Percentiles rank a stretch among this genome's conserved stretches.
Conservation (phyloP, 345 rosid genomes). For the Sisymbrium irio region DNA sequence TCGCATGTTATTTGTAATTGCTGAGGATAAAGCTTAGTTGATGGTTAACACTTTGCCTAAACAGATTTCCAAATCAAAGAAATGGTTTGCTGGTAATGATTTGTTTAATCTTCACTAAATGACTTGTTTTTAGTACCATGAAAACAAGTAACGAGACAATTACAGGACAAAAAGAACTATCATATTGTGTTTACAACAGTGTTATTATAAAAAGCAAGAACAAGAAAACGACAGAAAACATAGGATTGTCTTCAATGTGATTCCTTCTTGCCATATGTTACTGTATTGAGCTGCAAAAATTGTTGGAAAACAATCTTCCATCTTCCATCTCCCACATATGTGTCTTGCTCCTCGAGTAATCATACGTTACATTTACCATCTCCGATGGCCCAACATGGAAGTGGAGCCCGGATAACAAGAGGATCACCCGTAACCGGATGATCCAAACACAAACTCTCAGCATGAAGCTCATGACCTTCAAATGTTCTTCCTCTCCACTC, state of each 20-base stretch:
- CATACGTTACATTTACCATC: neutral
- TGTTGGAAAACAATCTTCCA: neutral
- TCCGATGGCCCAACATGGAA: slow-evolving; percentile 58
- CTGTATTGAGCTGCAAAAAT: neutral
- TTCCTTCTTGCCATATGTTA: neutral
- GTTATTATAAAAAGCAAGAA: neutral
- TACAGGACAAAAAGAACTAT: no score
- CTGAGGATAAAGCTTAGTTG: no score
- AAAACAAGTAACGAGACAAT: no score
- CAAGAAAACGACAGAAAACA: neutral
- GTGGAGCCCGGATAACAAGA: slow-evolving; percentile 50
- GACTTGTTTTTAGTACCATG: no score
- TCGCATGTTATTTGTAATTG: no score
- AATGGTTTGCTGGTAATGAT: no score
- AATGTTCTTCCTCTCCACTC: slow-evolving; percentile 61
- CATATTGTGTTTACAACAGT: no score
- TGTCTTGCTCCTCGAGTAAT: neutral
- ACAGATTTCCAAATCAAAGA: no score
- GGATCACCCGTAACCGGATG: slow-evolving; percentile 62
- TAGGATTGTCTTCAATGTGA: neutral
- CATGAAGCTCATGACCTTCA: slow-evolving; percentile 79
- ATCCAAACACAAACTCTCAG: slow-evolving; percentile 72
- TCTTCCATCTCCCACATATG: neutral
- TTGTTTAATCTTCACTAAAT: no score
- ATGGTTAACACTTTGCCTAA: no score